Conservation (phyloP, 1,284 basidiomycete species). For the Austroboletus novae-zelandiae region DNA sequence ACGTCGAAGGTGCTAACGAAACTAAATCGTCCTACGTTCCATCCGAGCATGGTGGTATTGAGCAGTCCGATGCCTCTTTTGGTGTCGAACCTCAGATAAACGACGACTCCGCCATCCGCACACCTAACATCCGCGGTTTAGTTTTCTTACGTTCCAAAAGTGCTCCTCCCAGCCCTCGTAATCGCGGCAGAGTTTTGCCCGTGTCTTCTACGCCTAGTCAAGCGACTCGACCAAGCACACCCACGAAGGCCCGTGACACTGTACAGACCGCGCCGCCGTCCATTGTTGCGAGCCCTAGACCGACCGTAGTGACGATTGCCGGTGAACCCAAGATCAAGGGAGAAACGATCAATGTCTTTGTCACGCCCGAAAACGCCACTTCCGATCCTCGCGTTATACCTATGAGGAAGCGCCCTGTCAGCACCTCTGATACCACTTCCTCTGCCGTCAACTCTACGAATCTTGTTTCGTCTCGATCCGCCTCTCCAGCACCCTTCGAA, state of each 20-base stretch:
- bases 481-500: slow-evolving; percentile 55
- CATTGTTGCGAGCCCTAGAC: background rate
- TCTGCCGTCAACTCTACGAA: slow-evolving; percentile 11
- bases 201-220: slow-evolving; percentile 10
- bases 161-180: slow-evolving; percentile 51
- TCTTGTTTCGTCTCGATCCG: slow-evolving; percentile 24
- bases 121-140: slow-evolving; percentile 44
- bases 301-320: background rate
- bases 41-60: slow-evolving; percentile 29
- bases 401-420: slow-evolving; percentile 18
- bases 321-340: slow-evolving; percentile 4
- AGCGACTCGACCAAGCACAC: background rate
- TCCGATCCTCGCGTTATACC: background rate
- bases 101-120: slow-evolving; percentile 32
- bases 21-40: slow-evolving; percentile 54
- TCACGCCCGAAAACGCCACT: background rate
- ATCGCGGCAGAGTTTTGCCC: slow-evolving; percentile 16
- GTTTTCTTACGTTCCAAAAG: slow-evolving; percentile 58
- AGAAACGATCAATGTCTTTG: background rate
- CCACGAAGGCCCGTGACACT: background rate
- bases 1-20: slow-evolving; percentile 67
- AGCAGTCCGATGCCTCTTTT: slow-evolving; percentile 19
- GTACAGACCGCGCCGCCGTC: background rate
- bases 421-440: slow-evolving; percentile 9
- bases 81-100: slow-evolving; percentile 31